Percentiles rank a stretch among this genome's conserved stretches.
phyloP scores from a whole-genome alignment of 1,139 yeast genomes.

The Keqinozyma sinolaborantium region DNA sequence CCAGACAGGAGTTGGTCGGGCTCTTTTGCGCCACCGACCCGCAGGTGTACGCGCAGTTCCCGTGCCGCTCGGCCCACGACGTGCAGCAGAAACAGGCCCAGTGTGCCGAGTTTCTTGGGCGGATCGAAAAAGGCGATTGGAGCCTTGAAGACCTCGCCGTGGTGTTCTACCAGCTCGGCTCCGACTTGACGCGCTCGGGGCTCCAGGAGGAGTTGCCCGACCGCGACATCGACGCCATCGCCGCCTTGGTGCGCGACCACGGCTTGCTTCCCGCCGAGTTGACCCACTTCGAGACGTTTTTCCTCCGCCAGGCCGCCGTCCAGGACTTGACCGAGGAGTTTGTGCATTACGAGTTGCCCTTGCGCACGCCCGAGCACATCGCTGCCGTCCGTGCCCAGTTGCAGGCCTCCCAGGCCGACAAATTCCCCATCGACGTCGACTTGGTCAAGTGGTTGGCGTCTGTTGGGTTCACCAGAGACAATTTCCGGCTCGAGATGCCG shows the following conservation, averaged over 20 bases:
- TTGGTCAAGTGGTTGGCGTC: conserved; percentile 7
- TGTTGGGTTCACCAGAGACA: conserved; percentile 6
- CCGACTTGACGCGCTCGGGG: conserved; percentile 12
- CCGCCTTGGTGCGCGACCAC: not conserved
- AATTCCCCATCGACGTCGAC: conserved; percentile 6
- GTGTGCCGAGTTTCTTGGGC: not conserved
- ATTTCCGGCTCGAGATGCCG: conserved; percentile 9
- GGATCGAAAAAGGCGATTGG: conserved; percentile 4
- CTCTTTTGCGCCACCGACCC: not conserved
- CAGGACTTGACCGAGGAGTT: conserved; percentile 1
- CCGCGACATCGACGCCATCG: conserved; percentile 7
- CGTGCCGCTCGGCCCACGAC: not conserved
- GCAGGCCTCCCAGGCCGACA: not conserved
- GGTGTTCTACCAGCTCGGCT: conserved; percentile 3
- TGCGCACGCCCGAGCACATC: conserved; percentile 7
- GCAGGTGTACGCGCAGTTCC: not conserved
- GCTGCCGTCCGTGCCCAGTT: not conserved
- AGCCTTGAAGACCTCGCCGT: conserved; percentile 1
- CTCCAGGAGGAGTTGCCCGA: conserved; percentile 13
- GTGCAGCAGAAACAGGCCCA: not conserved
- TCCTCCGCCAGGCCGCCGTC: not conserved
- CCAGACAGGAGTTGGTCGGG: not conserved
- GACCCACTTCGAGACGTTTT: not conserved
- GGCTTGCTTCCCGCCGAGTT: not conserved
- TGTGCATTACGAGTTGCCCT: conserved; percentile 10